Evolutionary conservation across 257 asterid genomes (phyloP).

Genomic region (Capsicum baccatum): DNA sequence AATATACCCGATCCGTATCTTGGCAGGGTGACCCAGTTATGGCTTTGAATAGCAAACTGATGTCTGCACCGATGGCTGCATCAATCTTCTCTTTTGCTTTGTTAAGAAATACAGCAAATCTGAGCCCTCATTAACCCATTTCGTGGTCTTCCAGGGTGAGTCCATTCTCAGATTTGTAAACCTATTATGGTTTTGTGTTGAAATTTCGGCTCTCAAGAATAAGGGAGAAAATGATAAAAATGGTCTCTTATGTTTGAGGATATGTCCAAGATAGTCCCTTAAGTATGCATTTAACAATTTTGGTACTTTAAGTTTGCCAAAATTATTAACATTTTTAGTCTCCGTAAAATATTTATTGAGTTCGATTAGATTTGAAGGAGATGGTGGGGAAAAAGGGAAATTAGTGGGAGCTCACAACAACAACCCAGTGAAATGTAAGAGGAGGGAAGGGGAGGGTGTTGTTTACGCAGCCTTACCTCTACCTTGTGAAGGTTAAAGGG

Average conservation of each 20-base stretch:
- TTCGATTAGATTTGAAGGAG: neutral
- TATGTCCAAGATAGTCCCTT: neutral
- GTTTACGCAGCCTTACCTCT: neutral
- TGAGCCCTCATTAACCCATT: slow-evolving; percentile 9
- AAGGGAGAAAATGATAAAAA: neutral
- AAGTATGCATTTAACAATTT: neutral
- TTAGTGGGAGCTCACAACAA: neutral
- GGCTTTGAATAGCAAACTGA: slow-evolving; percentile 19
- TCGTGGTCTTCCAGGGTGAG: neutral
- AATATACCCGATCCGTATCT: neutral
- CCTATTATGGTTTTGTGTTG: neutral
- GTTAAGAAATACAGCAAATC: neutral
- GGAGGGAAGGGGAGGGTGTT: neutral
- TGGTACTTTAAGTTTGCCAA: neutral
- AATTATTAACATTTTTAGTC: neutral
- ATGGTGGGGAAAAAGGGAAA: neutral
- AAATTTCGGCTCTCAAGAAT: neutral
- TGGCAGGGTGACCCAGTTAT: neutral
- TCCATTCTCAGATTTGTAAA: neutral
- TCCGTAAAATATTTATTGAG: neutral
- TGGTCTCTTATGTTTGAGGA: neutral
- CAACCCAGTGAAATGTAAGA: neutral
- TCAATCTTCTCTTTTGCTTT: neutral
- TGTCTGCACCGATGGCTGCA: slow-evolving; percentile 36
- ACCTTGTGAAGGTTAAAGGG: neutral